Percentiles rank a stretch among this genome's conserved stretches.
Evolutionary conservation across 2,329 filamentous ascomycete genomes (phyloP).

Genomic region (Orbilia ellipsospora): DNA sequence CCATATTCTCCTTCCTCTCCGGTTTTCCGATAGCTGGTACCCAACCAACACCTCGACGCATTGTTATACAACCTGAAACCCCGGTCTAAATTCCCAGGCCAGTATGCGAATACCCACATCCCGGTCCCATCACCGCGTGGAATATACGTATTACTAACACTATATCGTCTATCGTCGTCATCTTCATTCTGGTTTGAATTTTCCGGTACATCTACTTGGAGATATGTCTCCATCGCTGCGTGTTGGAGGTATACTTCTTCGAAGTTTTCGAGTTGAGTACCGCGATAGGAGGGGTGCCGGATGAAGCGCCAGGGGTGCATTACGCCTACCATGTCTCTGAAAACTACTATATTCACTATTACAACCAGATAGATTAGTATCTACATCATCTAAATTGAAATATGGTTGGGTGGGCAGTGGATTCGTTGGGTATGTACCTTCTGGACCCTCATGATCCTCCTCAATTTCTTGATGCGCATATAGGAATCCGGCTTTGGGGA

Average conservation of each 20-base stretch:
- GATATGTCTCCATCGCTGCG: background rate
- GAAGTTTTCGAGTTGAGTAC: background rate
- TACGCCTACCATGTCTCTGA: background rate
- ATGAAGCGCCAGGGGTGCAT: background rate
- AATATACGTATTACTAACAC: background rate
- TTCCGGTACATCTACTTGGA: background rate
- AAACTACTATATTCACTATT: background rate
- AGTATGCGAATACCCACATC: conserved; percentile 6
- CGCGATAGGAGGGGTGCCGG: background rate
- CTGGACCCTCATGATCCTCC: background rate
- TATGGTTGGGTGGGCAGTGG: too few relatives aligned
- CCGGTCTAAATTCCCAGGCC: background rate
- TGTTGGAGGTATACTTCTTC: background rate
- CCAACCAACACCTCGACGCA: background rate
- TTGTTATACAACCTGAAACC: conserved; percentile 1
- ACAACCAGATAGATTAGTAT: background rate
- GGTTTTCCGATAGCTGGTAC: background rate
- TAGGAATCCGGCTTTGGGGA: background rate
- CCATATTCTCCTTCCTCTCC: background rate
- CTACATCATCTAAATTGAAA: background rate
- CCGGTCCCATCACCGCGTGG: background rate
- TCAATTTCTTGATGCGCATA: background rate
- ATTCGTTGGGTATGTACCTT: too few relatives aligned
- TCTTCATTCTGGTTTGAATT: background rate
- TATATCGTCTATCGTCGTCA: background rate